phyloP scores from a whole-genome alignment of 345 rosid species.

The Linum usitatissimum region DNA sequence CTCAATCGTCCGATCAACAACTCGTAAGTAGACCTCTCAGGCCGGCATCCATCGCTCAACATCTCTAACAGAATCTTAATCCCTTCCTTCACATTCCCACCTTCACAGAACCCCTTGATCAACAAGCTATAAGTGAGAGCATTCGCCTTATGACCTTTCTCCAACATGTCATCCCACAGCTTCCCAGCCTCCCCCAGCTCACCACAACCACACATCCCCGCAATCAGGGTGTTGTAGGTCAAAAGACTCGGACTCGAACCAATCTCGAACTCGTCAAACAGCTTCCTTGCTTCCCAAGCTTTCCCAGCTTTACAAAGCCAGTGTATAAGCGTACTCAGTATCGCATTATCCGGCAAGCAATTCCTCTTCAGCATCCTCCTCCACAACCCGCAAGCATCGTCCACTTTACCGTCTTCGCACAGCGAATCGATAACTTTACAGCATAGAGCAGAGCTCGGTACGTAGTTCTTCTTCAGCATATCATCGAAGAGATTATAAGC shows the following conservation, averaged over 20 bases:
- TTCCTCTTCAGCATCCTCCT: conserved; percentile 56
- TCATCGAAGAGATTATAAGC: conserved; percentile 58
- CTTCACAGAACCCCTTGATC: conserved; percentile 56
- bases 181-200: conserved; percentile 61
- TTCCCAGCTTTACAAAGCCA: conserved; percentile 81
- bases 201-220: conserved; percentile 72
- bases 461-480: conserved; percentile 56
- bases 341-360: conserved; percentile 66
- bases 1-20: conserved; percentile 43
- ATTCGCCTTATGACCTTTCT: conserved; percentile 60
- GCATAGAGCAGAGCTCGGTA: conserved; percentile 58
- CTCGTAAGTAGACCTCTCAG: conserved; percentile 42
- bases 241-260: conserved; percentile 59
- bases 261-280: conserved; percentile 68
- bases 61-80: conserved; percentile 59
- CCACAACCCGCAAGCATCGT: conserved; percentile 65
- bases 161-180: conserved; percentile 86
- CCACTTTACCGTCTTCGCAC: conserved; percentile 58
- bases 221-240: conserved; percentile 65
- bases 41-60: conserved; percentile 58
- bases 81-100: conserved; percentile 63
- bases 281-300: conserved; percentile 53
- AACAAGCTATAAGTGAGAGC: conserved; percentile 64
- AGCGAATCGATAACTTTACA: conserved; percentile 68
- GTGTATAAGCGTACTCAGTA: conserved; percentile 62